Conservation (phyloP, 2,329 filamentous ascomycete genomes). For the Xylaria sp. region DNA sequence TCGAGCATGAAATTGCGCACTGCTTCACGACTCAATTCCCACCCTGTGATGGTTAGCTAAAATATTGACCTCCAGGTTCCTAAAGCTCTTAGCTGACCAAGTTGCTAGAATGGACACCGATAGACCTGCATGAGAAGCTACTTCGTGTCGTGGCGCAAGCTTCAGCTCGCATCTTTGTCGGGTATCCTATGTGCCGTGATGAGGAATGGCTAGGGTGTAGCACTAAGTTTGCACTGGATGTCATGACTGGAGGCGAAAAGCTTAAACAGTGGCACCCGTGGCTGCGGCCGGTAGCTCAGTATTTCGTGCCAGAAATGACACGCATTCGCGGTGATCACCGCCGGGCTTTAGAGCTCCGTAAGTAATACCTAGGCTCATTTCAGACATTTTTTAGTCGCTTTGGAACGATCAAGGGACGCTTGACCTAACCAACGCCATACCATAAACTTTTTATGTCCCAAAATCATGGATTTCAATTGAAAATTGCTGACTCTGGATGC, state of each 20-base stretch:
- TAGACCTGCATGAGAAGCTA: constrained; percentile 46
- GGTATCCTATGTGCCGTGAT: constrained; percentile 47
- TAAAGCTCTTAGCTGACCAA: constrained; percentile 16
- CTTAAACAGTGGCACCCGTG: constrained; percentile 48
- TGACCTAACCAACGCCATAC: too few relatives aligned
- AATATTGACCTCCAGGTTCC: not conserved
- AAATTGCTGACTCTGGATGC: not conserved
- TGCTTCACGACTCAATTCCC: constrained; percentile 47
- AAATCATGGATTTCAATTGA: not conserved
- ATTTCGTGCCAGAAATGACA: constrained; percentile 46
- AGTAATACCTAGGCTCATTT: not conserved
- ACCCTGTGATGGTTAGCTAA: constrained; percentile 42
- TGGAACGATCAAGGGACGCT: not conserved
- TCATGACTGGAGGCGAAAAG: constrained; percentile 47
- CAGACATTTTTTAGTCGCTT: not conserved
- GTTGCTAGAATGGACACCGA: constrained; percentile 45
- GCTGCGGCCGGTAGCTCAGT: constrained; percentile 45
- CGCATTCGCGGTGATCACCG: constrained; percentile 45
- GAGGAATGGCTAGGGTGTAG: constrained; percentile 47
- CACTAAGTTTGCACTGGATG: constrained; percentile 46
- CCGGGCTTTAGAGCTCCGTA: constrained; percentile 41
- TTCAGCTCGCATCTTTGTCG: constrained; percentile 48
- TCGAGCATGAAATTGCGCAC: constrained; percentile 44
- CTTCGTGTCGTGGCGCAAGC: constrained; percentile 47
- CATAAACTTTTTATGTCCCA: not conserved